Evolutionary conservation across 2,329 filamentous ascomycete genomes (phyloP).

Genomic region (Botrytis medusae): DNA sequence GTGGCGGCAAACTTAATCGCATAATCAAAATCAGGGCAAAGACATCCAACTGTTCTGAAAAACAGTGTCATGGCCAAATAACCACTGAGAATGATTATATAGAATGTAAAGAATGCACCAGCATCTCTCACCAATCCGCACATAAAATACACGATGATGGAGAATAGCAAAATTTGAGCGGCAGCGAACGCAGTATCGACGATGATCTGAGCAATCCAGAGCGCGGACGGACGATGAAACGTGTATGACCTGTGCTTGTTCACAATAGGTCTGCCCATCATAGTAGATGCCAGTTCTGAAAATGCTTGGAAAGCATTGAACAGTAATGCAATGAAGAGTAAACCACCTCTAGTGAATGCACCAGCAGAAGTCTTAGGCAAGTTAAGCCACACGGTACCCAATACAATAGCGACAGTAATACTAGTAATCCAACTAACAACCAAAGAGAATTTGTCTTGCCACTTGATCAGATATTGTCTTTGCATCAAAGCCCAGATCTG

Average conservation of each 20-base stretch:
- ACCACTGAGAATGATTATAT: constrained; percentile 65
- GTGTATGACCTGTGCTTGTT: constrained; percentile 84
- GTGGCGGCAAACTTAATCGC: constrained; percentile 81
- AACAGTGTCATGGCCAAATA: constrained; percentile 75
- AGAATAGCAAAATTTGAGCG: constrained; percentile 69
- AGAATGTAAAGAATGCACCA: constrained; percentile 77
- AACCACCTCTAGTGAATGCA: constrained; percentile 78
- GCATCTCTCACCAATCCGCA: constrained; percentile 66
- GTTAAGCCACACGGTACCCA: constrained; percentile 77
- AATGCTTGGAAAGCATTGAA: constrained; percentile 91
- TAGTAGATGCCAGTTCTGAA: constrained; percentile 71
- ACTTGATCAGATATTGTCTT: constrained; percentile 80
- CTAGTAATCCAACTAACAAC: constrained; percentile 69
- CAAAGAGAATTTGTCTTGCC: constrained; percentile 80
- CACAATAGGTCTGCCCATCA: constrained; percentile 73
- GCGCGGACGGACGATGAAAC: constrained; percentile 76
- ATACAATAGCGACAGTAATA: constrained; percentile 73
- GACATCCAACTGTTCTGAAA: constrained; percentile 71
- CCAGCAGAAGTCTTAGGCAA: constrained; percentile 63
- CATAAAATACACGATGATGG: constrained; percentile 79
- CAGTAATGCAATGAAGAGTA: constrained; percentile 75
- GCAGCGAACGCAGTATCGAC: constrained; percentile 74
- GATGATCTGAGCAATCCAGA: constrained; percentile 81
- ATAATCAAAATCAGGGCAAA: constrained; percentile 80
- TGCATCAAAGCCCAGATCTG: constrained; percentile 83